Conservation (phyloP, 176 grass and related monocot genomes). For the Musa schizocarpa region DNA sequence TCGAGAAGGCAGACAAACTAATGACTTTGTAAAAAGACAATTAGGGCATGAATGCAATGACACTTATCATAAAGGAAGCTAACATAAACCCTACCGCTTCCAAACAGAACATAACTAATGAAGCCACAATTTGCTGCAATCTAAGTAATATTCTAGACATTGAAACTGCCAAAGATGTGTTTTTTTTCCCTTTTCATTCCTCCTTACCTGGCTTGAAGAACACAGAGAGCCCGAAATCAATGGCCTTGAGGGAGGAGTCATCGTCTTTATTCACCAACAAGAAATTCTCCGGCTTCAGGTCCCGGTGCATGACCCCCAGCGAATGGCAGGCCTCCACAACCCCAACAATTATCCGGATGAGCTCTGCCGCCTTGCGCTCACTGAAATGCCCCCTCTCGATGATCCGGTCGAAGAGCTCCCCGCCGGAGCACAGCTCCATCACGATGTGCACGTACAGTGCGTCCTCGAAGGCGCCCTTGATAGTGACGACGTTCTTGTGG, state of each 20-base stretch:
- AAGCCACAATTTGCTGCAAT: not conserved
- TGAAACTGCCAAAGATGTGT: not conserved
- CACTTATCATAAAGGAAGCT: too few species aligned
- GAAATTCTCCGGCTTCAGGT: slow-evolving; percentile 97
- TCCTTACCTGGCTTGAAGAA: slow-evolving; percentile 88
- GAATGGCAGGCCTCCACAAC: slow-evolving; percentile 97
- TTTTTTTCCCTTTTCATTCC: not conserved
- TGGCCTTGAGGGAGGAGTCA: slow-evolving; percentile 81
- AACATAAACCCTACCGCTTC: not conserved
- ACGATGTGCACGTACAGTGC: slow-evolving; percentile 84
- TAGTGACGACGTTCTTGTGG: slow-evolving; percentile 67
- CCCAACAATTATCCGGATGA: slow-evolving; percentile 81
- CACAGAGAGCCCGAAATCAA: slow-evolving; percentile 89
- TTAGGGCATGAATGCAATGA: too few species aligned
- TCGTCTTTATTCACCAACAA: slow-evolving; percentile 77
- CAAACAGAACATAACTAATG: slow-evolving; percentile 3
- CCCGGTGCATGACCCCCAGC: slow-evolving; percentile 91
- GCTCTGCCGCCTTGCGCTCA: slow-evolving; percentile 85
- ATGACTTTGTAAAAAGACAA: too few species aligned
- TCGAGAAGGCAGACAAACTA: too few species aligned
- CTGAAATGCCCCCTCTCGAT: slow-evolving; percentile 89
- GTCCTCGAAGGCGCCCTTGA: slow-evolving; percentile 95
- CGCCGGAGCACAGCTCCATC: slow-evolving; percentile 89
- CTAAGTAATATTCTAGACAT: not conserved
- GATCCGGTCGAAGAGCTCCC: slow-evolving; percentile 93